Evolutionary conservation across 129 eudicot species (phyloP).

Genomic region (Saussurea involucrata): DNA sequence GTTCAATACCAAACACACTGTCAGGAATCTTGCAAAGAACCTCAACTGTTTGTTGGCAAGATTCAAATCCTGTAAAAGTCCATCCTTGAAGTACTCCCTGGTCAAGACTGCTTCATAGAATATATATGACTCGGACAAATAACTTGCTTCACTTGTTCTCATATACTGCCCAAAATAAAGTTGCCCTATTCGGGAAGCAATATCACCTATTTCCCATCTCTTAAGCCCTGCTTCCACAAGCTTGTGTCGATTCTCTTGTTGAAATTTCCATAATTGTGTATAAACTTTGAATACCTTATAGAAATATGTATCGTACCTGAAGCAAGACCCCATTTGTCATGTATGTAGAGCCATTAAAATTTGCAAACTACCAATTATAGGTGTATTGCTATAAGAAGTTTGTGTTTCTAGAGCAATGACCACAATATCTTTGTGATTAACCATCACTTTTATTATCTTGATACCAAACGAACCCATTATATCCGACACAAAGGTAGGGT

Average conservation of each 20-base stretch:
- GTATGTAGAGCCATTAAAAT: neutral
- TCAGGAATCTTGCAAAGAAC: slow-evolving; percentile 77
- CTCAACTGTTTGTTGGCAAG: slow-evolving; percentile 88
- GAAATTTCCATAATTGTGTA: slow-evolving; percentile 92
- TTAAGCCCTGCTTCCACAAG: slow-evolving; percentile 93
- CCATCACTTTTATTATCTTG: slow-evolving; percentile 1
- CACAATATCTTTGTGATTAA: slow-evolving; percentile 8
- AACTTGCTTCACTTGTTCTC: slow-evolving; percentile 91
- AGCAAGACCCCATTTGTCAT: slow-evolving; percentile 25
- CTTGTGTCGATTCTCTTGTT: slow-evolving; percentile 89
- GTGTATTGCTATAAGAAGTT: neutral
- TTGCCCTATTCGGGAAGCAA: slow-evolving; percentile 95
- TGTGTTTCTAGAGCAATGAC: neutral
- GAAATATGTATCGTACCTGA: slow-evolving; percentile 89
- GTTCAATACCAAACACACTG: slow-evolving; percentile 72
- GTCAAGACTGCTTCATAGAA: slow-evolving; percentile 88
- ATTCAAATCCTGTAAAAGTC: slow-evolving; percentile 67
- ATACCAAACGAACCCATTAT: neutral
- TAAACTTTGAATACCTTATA: slow-evolving; percentile 84
- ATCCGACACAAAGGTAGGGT: neutral
- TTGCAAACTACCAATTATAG: neutral
- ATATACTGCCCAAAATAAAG: slow-evolving; percentile 93
- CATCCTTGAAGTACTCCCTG: slow-evolving; percentile 94
- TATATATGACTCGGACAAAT: slow-evolving; percentile 83
- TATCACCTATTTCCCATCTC: slow-evolving; percentile 99